These are phyloP conservation scores for Casuarina equisetifolia DNA, from an alignment of 306 rosid species.

Conservation along the genomic window DNA sequence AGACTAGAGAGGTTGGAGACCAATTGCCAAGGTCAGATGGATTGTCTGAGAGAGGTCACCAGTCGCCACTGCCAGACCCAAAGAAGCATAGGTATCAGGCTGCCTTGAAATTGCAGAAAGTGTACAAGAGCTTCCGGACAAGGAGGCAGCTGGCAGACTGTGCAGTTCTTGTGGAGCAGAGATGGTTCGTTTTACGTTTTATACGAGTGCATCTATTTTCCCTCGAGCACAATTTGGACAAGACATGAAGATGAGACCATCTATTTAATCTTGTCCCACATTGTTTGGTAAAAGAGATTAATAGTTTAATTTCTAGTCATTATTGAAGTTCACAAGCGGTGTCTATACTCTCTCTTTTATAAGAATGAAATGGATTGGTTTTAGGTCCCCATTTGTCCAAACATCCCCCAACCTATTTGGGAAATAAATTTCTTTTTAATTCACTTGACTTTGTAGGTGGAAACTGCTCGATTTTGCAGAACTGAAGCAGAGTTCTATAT, in stretches of 20 bases:
- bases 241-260: neutral
- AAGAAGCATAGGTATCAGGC: conserved; percentile 41
- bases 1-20: conserved; percentile 24
- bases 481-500: conserved; percentile 76
- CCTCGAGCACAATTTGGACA: neutral
- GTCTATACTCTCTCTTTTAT: neutral
- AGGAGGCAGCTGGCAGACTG: conserved; percentile 86
- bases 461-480: conserved; percentile 80
- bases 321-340: neutral
- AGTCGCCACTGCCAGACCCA: conserved; percentile 25
- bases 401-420: neutral
- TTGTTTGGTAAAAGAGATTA: neutral
- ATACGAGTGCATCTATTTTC: conserved; percentile 1
- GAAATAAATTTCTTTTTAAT: neutral
- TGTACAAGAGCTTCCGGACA: conserved; percentile 88
- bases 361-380: neutral
- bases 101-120: conserved; percentile 83
- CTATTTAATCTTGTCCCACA: neutral
- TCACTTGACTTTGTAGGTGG: conserved; percentile 56
- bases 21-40: conserved; percentile 30
- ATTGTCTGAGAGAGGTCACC: conserved; percentile 30
- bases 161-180: conserved; percentile 85
- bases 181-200: conserved; percentile 58
- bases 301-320: neutral
- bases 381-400: neutral